These are phyloP conservation scores for Panellus pusillus DNA, from an alignment of 768 basidiomycete species.

Conservation along the genomic window DNA sequence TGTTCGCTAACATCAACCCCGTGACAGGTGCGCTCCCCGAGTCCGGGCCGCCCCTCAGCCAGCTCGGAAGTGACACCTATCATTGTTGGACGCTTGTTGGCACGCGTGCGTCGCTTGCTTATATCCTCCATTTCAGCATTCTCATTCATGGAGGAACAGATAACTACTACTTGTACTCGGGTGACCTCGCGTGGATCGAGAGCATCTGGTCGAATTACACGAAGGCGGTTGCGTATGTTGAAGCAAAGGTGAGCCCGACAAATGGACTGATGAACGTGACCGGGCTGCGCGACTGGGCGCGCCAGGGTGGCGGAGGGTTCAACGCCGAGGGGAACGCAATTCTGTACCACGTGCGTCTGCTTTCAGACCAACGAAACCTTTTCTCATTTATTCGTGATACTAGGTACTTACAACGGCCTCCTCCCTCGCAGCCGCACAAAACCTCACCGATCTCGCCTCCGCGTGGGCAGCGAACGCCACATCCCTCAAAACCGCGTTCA, in stretches of 20 bases:
- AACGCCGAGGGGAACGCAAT: conserved; percentile 60
- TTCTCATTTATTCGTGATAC: not conserved
- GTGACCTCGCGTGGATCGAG: conserved; percentile 52
- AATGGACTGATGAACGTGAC: conserved; percentile 57
- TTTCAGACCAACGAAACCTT: not conserved
- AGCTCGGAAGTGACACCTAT: conserved; percentile 52
- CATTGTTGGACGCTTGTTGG: conserved; percentile 64
- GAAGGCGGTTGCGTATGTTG: conserved; percentile 53
- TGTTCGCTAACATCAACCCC: conserved; percentile 55
- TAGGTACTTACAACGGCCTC: conserved; percentile 51
- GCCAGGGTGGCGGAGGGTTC: conserved; percentile 54
- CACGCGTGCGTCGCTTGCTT: conserved; percentile 34
- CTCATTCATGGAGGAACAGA: conserved; percentile 27
- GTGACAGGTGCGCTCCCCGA: conserved; percentile 55
- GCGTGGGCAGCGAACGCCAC: conserved; percentile 48
- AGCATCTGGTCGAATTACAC: conserved; percentile 56
- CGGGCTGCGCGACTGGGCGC: conserved; percentile 57
- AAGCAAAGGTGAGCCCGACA: conserved; percentile 45
- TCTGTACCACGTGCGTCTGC: conserved; percentile 41
- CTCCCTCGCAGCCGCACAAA: conserved; percentile 43
- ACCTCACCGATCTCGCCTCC: conserved; percentile 32
- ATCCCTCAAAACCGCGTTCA: conserved; percentile 48
- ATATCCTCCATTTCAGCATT: not conserved
- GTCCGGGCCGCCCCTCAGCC: conserved; percentile 49
- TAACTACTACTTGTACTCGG: conserved; percentile 58